phyloP scores from a whole-genome alignment of 139 green algal genomes.

The Tetradesmus lagerheimii region DNA sequence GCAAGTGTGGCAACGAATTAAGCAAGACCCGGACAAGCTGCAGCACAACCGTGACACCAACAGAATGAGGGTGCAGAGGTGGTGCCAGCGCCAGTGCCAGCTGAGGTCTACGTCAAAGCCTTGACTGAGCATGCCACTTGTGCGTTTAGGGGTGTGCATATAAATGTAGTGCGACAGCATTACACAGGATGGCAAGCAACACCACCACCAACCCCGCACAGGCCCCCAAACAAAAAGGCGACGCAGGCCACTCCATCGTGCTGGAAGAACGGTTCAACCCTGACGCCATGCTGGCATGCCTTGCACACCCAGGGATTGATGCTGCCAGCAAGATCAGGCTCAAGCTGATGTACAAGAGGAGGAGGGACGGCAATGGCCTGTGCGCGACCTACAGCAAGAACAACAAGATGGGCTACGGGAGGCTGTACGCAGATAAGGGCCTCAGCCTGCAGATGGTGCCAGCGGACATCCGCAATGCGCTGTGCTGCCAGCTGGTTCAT shows the following conservation, averaged over 20 bases:
- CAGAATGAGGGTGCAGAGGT: background rate
- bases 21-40: background rate
- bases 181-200: background rate
- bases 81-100: background rate
- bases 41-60: background rate
- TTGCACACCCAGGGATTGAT: background rate
- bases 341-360: background rate
- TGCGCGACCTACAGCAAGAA: background rate
- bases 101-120: too few species aligned
- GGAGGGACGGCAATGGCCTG: background rate
- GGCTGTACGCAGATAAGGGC: background rate
- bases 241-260: background rate
- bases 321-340: background rate
- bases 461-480: background rate
- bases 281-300: background rate
- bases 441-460: background rate
- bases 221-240: background rate
- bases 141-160: background rate
- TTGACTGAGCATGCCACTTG: background rate
- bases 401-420: background rate
- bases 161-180: background rate
- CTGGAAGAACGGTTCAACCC: background rate
- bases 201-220: background rate
- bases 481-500: background rate
- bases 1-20: background rate